Base-by-base conservation (phyloP, 192 early-diverging fungal species). In the Entomortierella parvispora region DNA sequence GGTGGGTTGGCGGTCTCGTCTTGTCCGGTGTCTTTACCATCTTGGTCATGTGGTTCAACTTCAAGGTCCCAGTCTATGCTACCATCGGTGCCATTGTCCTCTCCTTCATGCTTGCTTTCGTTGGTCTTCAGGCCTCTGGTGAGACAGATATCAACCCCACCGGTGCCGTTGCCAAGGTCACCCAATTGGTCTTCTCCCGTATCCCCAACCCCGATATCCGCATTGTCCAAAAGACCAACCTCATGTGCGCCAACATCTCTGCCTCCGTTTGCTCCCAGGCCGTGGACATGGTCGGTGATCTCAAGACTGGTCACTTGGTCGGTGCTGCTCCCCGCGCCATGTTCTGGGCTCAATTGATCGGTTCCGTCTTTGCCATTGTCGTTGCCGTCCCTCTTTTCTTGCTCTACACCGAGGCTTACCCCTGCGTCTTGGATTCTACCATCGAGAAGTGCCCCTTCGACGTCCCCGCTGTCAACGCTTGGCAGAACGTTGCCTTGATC, bases 251-350 rank as follows among this genome's bases (percentile, higher is more conserved):
- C 83, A 81, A 85, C 83, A 80, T 90, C 62, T 71, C 86, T 58
- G 82, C 84, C 15, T 79, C 83, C 4, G 87, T 82, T 42, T 85
- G 88, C 63, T 65, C 76, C 32, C 87, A 90, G 52, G 47, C 84
- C 58, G 89, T 88, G 50, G 90, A 91, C 59, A 91, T 91, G 90
- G 86, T 91, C 59, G 83, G 88, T 44, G 90, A 91, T 77, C 72
- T 91, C 45, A 91, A 91, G 75, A 91, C 90, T 51, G 90, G 79
- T 53, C 86, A 91, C 37, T 61, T 91, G 48, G 60, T 92, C 26
- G 81, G 83, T 58, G 90, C 90, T 11, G 82, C 87, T 15, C 90
- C 90, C 37, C 67, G 75, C n/a, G 84, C 90, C 31, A 89, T 91
- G 68, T 85, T 91, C 81, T 70, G 71, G 46, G 90, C 88, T 26